A percentile compares a stretch with the other conserved stretches of the same genome.
These are phyloP conservation scores for Aureobasidium sp. DNA, from an alignment of 2,329 filamentous ascomycete genomes.

Conservation along the genomic window DNA sequence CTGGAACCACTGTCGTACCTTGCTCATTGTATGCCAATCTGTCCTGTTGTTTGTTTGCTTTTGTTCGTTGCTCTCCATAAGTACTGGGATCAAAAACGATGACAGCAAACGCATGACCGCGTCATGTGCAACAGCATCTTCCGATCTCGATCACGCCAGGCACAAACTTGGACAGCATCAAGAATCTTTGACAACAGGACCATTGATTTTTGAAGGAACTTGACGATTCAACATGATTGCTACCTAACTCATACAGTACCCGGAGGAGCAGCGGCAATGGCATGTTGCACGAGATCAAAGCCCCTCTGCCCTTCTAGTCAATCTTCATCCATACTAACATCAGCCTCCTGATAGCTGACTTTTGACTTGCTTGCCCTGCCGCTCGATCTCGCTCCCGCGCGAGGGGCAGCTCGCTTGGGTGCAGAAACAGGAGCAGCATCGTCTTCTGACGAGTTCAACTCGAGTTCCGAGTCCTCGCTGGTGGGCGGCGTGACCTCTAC, in stretches of 20 bases:
- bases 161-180: no score
- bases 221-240: not conserved
- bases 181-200: no score
- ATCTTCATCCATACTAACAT: constrained; percentile 17
- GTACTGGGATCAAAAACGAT: no score
- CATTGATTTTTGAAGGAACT: not conserved
- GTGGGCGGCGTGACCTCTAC: constrained; percentile 38
- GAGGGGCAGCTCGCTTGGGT: not conserved
- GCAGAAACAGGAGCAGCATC: not conserved
- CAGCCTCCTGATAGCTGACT: constrained; percentile 24
- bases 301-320: constrained; percentile 4
- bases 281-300: constrained; percentile 6
- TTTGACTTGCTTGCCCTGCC: constrained; percentile 18
- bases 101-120: not conserved
- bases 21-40: not conserved
- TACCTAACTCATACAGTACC: not conserved
- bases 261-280: not conserved
- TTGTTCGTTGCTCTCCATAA: no score
- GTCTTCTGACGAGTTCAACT: constrained; percentile 26
- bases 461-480: constrained; percentile 32
- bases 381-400: constrained; percentile 16
- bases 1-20: not conserved
- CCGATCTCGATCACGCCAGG: no score
- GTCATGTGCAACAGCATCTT: no score
- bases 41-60: not conserved